Evolutionary conservation across 306 rosid species (phyloP), one percentile per base, ranked within the genome.

Genomic region (Sphenostylis stenocarpa): DNA sequence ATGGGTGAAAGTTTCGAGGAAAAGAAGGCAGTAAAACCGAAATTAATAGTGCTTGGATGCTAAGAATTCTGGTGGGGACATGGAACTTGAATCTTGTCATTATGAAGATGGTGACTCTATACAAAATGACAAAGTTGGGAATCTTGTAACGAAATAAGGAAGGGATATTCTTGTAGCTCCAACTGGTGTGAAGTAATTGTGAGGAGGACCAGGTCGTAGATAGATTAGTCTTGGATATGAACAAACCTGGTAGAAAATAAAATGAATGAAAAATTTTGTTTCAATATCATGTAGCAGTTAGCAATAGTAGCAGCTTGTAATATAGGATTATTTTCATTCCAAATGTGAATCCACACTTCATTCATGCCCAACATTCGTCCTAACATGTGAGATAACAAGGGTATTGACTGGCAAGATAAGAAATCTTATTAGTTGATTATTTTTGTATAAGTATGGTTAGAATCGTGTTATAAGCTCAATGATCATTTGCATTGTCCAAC

Each of bases 71-170:
- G 2, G 41, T 3, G 63, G 60, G 33, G 72, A 7, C 68, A 24
- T 68, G 26, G 60, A 53, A 19, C 24, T 64, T 14, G 23, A 60
- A 80, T 19, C 63, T 84, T 62, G 69, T 76, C 74, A 65, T 47
- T 65, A 17, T 70, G 56, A 20, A 28, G 43, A 9, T 36, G 38
- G 65, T 76, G 77, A 66, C 28, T 70, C 51, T 23, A 17, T 67
- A 70, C 26, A 70, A 7, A 1, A 20, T 19, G 58, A 68, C 71
- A 68, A 43, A 74, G 5, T 36, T 36, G 7, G 47, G 61, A 36
- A 38, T 39, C 43, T 38, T 38, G 43, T 38, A 3, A 38, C 43
- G 13, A 9, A 9, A 38, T 38, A 38, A 38, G 31, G 23, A 36
- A 65, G 51, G 21, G 6, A 76, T 31, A 26, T 49, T 43, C 11